Conservation (phyloP, 2,329 filamentous ascomycete genomes). For the Aspergillus vadensis region DNA sequence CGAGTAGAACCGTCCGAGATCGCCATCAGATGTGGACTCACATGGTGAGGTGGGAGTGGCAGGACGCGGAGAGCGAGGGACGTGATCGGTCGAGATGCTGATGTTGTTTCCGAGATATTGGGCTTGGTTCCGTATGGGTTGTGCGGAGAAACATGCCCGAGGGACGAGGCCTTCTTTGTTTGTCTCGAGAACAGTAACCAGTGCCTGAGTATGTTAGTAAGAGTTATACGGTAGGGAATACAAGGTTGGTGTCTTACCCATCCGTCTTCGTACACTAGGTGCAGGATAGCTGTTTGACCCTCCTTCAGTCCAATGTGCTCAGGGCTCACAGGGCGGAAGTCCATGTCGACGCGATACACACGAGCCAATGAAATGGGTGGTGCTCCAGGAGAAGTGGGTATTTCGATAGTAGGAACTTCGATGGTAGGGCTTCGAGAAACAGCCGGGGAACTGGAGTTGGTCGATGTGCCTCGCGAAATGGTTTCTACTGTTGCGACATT, state of each 20-base stretch:
- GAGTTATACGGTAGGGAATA: not conserved
- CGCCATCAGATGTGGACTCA: not conserved
- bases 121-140: constrained; percentile 6
- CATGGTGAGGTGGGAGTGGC: not conserved
- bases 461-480: not conserved
- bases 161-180: constrained; percentile 2
- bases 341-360: constrained; percentile 2
- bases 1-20: constrained; percentile 2
- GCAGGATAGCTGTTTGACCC: constrained; percentile 2
- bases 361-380: constrained; percentile 1
- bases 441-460: not conserved
- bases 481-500: constrained; percentile 4
- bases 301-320: constrained; percentile 7
- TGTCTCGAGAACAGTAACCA: constrained; percentile 2
- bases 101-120: constrained; percentile 8
- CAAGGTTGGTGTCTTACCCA: not conserved
- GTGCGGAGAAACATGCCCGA: constrained; percentile 1
- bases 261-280: constrained; percentile 9
- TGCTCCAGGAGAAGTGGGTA: not conserved
- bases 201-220: not conserved
- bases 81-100: not conserved
- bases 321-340: constrained; percentile 3
- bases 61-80: not conserved
- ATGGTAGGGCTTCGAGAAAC: constrained; percentile 3
- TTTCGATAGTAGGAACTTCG: not conserved